Evolutionary conservation across 768 basidiomycete species (phyloP).

Genomic region (Xanthoconium purpureum): DNA sequence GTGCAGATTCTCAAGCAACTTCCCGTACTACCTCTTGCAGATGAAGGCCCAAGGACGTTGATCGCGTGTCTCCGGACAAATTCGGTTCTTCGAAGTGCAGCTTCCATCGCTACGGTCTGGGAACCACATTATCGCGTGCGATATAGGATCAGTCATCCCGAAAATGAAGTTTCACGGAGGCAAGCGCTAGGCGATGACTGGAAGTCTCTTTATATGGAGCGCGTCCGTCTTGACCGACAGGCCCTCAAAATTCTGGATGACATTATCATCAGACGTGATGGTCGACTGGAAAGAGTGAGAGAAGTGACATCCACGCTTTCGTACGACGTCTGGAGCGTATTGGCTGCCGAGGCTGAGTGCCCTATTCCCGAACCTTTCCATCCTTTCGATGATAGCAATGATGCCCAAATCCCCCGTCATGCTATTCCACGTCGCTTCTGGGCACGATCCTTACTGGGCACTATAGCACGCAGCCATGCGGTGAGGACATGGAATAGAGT

Average conservation of each 20-base stretch:
- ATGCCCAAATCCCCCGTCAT: slow-evolving; percentile 19
- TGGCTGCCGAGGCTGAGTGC: slow-evolving; percentile 40
- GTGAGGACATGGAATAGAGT: slow-evolving; percentile 37
- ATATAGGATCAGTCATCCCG: slow-evolving; percentile 42
- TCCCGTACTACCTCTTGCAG: slow-evolving; percentile 22
- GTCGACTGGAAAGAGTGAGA: slow-evolving; percentile 39
- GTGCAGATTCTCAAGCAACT: slow-evolving; percentile 36
- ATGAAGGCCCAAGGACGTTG: slow-evolving; percentile 34
- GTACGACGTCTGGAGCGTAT: slow-evolving; percentile 56
- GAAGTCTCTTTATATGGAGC: slow-evolving; percentile 43
- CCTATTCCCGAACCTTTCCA: slow-evolving; percentile 34
- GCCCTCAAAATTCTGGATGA: slow-evolving; percentile 41
- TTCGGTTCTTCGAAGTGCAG: slow-evolving; percentile 43
- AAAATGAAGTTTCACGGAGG: slow-evolving; percentile 36
- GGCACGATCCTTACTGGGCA: slow-evolving; percentile 43
- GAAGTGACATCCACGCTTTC: slow-evolving; percentile 38
- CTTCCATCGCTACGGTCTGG: slow-evolving; percentile 45
- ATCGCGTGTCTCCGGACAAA: slow-evolving; percentile 39
- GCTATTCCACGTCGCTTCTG: slow-evolving; percentile 48
- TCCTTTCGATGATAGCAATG: slow-evolving; percentile 11
- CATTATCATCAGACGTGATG: slow-evolving; percentile 37
- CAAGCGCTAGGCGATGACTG: slow-evolving; percentile 37
- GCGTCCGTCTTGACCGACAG: slow-evolving; percentile 42
- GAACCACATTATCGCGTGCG: slow-evolving; percentile 48
- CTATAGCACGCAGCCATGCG: slow-evolving; percentile 43